Base-by-base conservation (phyloP, 2,329 filamentous ascomycete genomes). In the Aspergillus eucalypticola region DNA sequence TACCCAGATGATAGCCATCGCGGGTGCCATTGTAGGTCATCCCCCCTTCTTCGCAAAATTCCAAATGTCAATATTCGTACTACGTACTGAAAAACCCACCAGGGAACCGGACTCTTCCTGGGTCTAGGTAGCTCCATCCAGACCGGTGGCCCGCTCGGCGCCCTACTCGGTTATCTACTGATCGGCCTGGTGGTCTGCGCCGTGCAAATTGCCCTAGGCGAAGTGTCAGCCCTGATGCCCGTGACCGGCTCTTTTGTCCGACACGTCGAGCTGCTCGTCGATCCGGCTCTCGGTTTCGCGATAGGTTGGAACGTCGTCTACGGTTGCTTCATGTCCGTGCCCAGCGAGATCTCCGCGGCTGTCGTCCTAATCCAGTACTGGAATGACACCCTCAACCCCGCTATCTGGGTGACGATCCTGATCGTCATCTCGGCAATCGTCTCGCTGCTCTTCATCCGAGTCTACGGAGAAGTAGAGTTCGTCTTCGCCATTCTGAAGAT, bases 301-400 rank as follows among this genome's bases (percentile, higher is more conserved):
- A 71, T 81, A 6, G 80, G 80, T 19, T 82, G 78, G 77, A 80
- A 80, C 59, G 70, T 84, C 80, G 68, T 76, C 52, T 65, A 86
- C 59, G 83, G 83, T 49, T 84, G 83, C 64, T 69, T 82, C 51
- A 71, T 86, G 64, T 81, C 81, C 48, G 81, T 87, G 21, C 83
- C 83, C 3, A 78, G 82, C 57, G 87, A 89, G 71, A 87, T 89
- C 60, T 83, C 84, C 0, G 87, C 87, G 10, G 84, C 86, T 17
- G 83, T 84, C 46, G 84, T 88, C 2, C 75, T 55, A 3, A 55
- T 55, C 17, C 53, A 55, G 25, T 55, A 55, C 53, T 55, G 81
- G 82, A 49, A 25, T 5, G 11, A 35, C 3, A 42, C 41, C 7
- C 68, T 71, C 41, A 70, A 68, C 32, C 54, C 66, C 1, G 69